Base-by-base conservation (phyloP, 129 eudicot species). In the Flaveria trinervia region DNA sequence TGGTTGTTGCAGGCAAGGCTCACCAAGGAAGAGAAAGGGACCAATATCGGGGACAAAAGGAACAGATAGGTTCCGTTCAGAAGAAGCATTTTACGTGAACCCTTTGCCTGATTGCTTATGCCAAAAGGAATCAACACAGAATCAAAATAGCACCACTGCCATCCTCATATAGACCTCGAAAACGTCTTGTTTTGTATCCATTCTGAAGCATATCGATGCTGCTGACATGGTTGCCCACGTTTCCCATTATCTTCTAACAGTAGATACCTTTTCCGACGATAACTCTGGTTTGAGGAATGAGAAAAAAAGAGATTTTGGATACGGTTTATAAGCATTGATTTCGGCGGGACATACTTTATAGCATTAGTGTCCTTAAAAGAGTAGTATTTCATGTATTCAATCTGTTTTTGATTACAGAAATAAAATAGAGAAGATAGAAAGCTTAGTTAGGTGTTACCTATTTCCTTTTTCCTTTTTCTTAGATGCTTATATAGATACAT, bases 21-120 rank as follows among this genome's bases (percentile, higher is more conserved):
- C 97, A 6, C 97, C 97, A 5, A 77, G 97, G 69, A 91, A 87
- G 86, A 87, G 99, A 75, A 95, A 95, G 81, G 99, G 99, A 18
- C 99, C 99, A 23, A 78, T 89, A 41, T 14, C 97, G 17, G 99
- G 99, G 79, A 91, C 99, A 68, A 95, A 86, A 85, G 99, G 99
- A 33, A 91, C 72, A 23, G 99, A 94, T 68, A 89, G 99, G 77
- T 94, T 94, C 68, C 93, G 97, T 30, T 84, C 98, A n/a, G 98
- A 93, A 78, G 98, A 93, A 76, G 89, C 93, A 5, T 93, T 93
- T 67, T 93, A 93, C 39, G 98, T 91, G 81, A 93, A 93, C 65
- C 98, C 98, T 54, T 83, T 93, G 78, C 97, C 97, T 0, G 98
- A 93, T 45, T 90, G 98, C 80, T 82, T 93, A 52, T 93, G 98